Conservation (phyloP, 2,329 filamentous ascomycete species). For the Diaporthe ampelina region DNA sequence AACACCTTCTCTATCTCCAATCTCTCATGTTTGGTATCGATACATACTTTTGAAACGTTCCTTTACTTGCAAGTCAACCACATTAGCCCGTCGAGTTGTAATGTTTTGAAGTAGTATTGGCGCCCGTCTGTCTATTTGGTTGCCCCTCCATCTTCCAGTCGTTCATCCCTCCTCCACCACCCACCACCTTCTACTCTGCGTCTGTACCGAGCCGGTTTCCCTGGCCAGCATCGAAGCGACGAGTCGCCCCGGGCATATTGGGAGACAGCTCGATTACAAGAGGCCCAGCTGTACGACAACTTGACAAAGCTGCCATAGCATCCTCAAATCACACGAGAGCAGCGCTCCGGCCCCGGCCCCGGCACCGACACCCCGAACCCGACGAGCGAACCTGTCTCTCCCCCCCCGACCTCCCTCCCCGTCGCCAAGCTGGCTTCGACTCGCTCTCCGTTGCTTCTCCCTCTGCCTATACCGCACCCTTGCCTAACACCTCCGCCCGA, state of each 20-base stretch:
- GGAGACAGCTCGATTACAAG: too few relatives aligned
- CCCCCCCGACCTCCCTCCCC: not conserved
- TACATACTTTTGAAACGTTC: not conserved
- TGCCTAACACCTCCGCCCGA: conserved; percentile 45
- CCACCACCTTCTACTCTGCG: not conserved
- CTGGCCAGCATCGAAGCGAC: conserved; percentile 9
- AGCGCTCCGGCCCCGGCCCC: conserved; percentile 14
- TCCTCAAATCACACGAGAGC: not conserved
- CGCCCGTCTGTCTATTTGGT: not conserved
- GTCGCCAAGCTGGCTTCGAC: conserved; percentile 48
- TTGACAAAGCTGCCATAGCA: not conserved
- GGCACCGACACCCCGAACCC: conserved; percentile 10
- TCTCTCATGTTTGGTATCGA: conserved; percentile 7
- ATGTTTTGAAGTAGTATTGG: conserved; percentile 25
- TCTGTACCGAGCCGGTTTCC: not conserved
- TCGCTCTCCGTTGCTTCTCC: conserved; percentile 43
- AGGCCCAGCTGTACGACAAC: not conserved
- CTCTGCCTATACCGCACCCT: conserved; percentile 40
- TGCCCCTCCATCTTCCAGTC: conserved; percentile 37
- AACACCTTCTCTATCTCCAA: not conserved
- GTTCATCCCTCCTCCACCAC: conserved; percentile 33
- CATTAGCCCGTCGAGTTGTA: not conserved
- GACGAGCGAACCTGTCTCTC: conserved; percentile 6
- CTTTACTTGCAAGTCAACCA: conserved; percentile 12
- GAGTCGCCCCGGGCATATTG: not conserved